Percentiles rank a stretch among this genome's conserved stretches.
Evolutionary conservation across 2,329 filamentous ascomycete species (phyloP).

Genomic region (Fusarium papillatum): DNA sequence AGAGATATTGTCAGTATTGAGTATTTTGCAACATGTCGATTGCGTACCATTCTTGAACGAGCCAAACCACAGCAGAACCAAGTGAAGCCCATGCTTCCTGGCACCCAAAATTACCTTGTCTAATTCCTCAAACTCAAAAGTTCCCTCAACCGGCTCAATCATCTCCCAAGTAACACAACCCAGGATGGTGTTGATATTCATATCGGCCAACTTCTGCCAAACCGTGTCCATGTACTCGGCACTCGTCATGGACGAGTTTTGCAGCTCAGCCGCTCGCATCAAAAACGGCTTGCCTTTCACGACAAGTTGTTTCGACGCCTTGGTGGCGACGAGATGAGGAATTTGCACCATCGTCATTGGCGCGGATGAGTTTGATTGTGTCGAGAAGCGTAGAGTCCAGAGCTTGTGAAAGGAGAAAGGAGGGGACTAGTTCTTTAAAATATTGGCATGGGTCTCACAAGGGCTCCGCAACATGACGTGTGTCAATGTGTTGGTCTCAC

Average conservation of each 20-base stretch:
- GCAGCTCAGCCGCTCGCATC: conserved; percentile 47
- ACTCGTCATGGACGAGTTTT: conserved; percentile 49
- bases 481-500: background rate
- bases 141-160: conserved; percentile 49
- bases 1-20: fast-evolving
- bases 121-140: conserved; percentile 49
- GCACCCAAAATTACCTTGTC: conserved; percentile 48
- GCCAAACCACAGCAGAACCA: conserved; percentile 49
- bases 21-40: conserved; percentile 8
- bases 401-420: background rate
- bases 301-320: conserved; percentile 43
- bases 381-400: background rate
- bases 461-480: background rate
- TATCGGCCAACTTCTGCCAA: conserved; percentile 45
- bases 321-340: conserved; percentile 8
- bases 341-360: background rate
- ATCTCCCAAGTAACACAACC: conserved; percentile 51
- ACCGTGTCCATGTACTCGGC: conserved; percentile 46
- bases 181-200: conserved; percentile 51
- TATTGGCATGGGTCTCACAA: background rate
- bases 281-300: conserved; percentile 52
- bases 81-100: conserved; percentile 39
- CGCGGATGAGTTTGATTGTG: background rate
- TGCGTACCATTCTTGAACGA: conserved; percentile 47
- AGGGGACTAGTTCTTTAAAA: background rate